phyloP scores from a whole-genome alignment of 352 stramenopile species.

The Globisporangium nodosum region DNA sequence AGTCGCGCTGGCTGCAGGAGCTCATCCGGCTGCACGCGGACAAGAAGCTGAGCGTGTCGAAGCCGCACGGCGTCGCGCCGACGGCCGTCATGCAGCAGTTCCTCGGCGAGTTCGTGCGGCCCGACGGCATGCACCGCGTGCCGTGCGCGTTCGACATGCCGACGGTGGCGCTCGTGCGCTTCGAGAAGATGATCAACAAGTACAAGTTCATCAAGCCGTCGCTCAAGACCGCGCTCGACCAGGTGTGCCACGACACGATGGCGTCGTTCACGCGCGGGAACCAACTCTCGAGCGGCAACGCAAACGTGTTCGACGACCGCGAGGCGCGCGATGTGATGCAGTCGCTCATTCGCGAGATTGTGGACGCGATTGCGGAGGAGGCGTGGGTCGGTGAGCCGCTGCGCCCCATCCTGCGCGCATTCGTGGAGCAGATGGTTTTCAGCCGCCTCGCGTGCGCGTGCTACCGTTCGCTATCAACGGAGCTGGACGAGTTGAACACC shows the following conservation, averaged over 20 bases:
- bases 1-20: slow-evolving; percentile 49
- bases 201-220: slow-evolving; percentile 51
- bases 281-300: slow-evolving; percentile 12
- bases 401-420: slow-evolving; percentile 26
- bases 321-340: slow-evolving; percentile 60
- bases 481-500: slow-evolving; percentile 67
- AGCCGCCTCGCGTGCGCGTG: slow-evolving; percentile 57
- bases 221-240: slow-evolving; percentile 62
- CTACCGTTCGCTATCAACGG: slow-evolving; percentile 42
- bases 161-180: slow-evolving; percentile 40
- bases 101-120: slow-evolving; percentile 24
- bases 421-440: slow-evolving; percentile 78
- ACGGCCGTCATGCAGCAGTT: slow-evolving; percentile 28
- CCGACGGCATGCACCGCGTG: slow-evolving; percentile 15
- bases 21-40: slow-evolving; percentile 43
- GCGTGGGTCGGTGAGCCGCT: slow-evolving; percentile 24
- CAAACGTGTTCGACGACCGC: slow-evolving; percentile 40
- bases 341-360: slow-evolving; percentile 60
- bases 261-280: slow-evolving; percentile 31
- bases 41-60: slow-evolving; percentile 21
- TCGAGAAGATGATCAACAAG: slow-evolving; percentile 63
- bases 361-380: slow-evolving; percentile 40
- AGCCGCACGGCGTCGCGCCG: slow-evolving; percentile 8
- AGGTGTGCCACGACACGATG: slow-evolving; percentile 62
- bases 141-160: slow-evolving; percentile 38